Base-by-base conservation (phyloP, 2,329 filamentous ascomycete species). In the Teratosphaeria destructans region DNA sequence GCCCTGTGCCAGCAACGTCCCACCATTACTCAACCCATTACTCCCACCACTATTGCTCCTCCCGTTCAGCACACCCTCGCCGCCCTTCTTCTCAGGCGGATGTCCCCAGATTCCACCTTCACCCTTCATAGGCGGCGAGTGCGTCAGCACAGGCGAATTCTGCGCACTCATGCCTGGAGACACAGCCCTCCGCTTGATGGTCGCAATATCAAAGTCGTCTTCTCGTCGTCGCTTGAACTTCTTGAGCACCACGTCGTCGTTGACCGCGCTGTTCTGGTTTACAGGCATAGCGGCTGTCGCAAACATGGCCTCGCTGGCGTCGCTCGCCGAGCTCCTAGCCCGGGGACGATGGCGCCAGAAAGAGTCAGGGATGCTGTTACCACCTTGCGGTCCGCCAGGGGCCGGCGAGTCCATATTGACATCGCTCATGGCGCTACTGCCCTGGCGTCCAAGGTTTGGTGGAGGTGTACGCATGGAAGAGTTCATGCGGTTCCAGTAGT, bases 161-260 rank as follows among this genome's bases (percentile, higher is more conserved):
- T 95, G 90, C 1, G 88, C 87, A 72, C 90, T 95, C 80, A 96
- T 86, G 16, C 92, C 90, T 0, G 93, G 93, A 61, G 89, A 94
- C 2, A 97, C 93, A 27, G 93, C 93, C 52, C 93, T 84, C 16
- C 93, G 84, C 75, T 97, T 97, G 77, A 96, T 92, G 62, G 87
- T 89, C 47, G 86, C 82, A 1, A 89, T 87, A 71, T 97, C 92
- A 60, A 96, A 87, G 68, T 96, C 92, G 68, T 96, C 91, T 63
- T 96, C 93, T 59, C 91, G 82, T 26, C 90, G 84, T n/a, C 93
- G 85, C 57, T 93, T 94, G 72, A 72, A 70, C 55, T 70, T 70
- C 60, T 71, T 68, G 29, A 72, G 59, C 58, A 67, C 67, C 60
- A 71, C 66, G 56, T 72, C 70, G 54, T 72, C 70, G 55, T 66